These are phyloP conservation scores for Erythrophleum fordii DNA, from an alignment of 306 rosid species.

Conservation along the genomic window DNA sequence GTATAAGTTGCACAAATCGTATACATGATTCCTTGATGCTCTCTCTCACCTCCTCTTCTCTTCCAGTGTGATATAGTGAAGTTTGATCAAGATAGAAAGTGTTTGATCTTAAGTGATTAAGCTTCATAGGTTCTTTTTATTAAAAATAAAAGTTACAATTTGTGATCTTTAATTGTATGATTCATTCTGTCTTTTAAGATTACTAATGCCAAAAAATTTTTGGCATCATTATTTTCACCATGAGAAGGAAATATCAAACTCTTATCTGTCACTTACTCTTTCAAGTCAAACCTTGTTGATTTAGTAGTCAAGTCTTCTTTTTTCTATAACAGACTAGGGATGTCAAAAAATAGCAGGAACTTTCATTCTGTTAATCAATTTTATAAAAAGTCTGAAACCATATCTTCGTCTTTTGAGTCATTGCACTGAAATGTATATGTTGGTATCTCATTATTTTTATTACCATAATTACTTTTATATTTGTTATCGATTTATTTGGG, in stretches of 20 bases:
- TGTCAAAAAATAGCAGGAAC: constrained; percentile 1
- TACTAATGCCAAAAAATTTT: constrained; percentile 1
- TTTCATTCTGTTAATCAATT: constrained; percentile 13
- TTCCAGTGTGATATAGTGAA: not conserved
- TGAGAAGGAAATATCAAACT: not conserved
- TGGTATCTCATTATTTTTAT: too few species aligned
- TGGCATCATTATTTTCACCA: not conserved
- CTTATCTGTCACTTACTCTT: not conserved
- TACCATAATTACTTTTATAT: too few species aligned
- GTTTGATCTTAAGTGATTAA: constrained; percentile 33
- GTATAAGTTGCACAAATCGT: not conserved
- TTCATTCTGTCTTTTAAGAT: constrained; percentile 10
- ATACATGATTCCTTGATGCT: not conserved
- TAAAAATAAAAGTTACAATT: not conserved
- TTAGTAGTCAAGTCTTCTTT: not conserved
- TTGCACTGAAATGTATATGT: not conserved
- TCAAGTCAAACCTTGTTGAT: constrained; percentile 1
- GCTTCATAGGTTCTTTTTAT: not conserved
- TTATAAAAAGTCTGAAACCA: constrained; percentile 1
- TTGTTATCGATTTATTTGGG: too few species aligned
- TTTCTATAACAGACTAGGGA: not conserved
- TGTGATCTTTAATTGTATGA: constrained; percentile 10
- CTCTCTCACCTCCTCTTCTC: not conserved
- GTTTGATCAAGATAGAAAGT: not conserved
- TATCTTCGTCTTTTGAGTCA: not conserved